These are phyloP conservation scores for Croton laevigatus DNA, from an alignment of 441 rosid species.

Conservation along the genomic window DNA sequence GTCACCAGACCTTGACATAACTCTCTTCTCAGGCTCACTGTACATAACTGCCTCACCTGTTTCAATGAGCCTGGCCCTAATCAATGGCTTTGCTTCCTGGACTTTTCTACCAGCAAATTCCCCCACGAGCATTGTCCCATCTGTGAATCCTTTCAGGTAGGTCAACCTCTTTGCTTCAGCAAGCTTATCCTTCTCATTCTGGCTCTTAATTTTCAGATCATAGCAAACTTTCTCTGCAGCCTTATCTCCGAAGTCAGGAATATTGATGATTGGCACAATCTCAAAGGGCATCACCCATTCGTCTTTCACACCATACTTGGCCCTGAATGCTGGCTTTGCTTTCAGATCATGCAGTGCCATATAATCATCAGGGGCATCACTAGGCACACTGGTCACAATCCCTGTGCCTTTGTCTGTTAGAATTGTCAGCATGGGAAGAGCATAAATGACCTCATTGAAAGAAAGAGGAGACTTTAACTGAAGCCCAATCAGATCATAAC, in stretches of 20 bases:
- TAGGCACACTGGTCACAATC: slow-evolving; percentile 91
- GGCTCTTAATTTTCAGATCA: slow-evolving; percentile 82
- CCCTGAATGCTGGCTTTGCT: slow-evolving; percentile 73
- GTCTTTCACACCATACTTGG: slow-evolving; percentile 75
- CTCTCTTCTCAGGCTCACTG: slow-evolving; percentile 93
- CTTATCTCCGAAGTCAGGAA: slow-evolving; percentile 81
- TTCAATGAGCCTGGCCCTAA: slow-evolving; percentile 63
- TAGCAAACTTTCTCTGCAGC: slow-evolving; percentile 83
- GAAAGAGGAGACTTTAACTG: slow-evolving; percentile 73
- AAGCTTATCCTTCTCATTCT: slow-evolving; percentile 87
- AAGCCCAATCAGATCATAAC: slow-evolving; percentile 85
- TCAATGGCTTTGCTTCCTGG: slow-evolving; percentile 76
- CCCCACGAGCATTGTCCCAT: slow-evolving; percentile 80
- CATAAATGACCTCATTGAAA: slow-evolving; percentile 65
- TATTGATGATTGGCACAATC: slow-evolving; percentile 68
- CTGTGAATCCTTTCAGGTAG: slow-evolving; percentile 81
- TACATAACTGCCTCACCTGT: slow-evolving; percentile 70
- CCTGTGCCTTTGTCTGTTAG: slow-evolving; percentile 93
- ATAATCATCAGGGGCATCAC: slow-evolving; percentile 93
- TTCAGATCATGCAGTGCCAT: slow-evolving; percentile 80
- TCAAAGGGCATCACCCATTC: slow-evolving; percentile 87
- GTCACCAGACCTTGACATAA: slow-evolving; percentile 94
- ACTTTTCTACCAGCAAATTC: slow-evolving; percentile 70
- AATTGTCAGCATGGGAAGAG: slow-evolving; percentile 90
- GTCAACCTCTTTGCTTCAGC: slow-evolving; percentile 85